Evolutionary conservation across 2,329 filamentous ascomycete species (phyloP).

Genomic region (Aspergillus awamori): DNA sequence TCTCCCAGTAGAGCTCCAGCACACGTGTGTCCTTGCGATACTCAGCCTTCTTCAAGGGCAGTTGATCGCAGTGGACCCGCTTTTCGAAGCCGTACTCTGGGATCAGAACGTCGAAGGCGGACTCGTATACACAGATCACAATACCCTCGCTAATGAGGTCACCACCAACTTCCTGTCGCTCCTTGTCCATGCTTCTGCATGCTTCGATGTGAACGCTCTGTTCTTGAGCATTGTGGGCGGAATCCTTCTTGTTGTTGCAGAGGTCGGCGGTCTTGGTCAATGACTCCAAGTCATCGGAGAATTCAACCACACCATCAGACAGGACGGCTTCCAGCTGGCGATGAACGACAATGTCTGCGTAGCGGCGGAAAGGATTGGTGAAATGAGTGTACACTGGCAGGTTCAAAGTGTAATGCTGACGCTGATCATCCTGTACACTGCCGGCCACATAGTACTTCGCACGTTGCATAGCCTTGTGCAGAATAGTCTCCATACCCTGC

Average conservation of each 20-base stretch:
- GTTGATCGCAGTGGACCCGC: constrained; percentile 96
- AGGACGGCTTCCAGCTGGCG: constrained; percentile 88
- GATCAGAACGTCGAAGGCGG: constrained; percentile 96
- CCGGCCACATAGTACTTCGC: constrained; percentile 92
- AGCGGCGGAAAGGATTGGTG: constrained; percentile 90
- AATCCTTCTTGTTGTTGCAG: constrained; percentile 99
- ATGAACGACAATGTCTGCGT: constrained; percentile 93
- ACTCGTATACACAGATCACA: constrained; percentile 96
- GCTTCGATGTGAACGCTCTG: constrained; percentile 99
- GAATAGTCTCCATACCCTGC: constrained; percentile 87
- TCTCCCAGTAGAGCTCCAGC: constrained; percentile 98
- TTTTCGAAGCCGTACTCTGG: constrained; percentile 99
- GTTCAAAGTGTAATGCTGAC: constrained; percentile 90
- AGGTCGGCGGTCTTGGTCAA: constrained; percentile 90
- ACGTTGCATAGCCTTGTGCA: constrained; percentile 93
- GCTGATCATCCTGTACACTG: constrained; percentile 74
- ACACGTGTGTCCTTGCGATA: constrained; percentile 95
- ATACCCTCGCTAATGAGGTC: constrained; percentile 96
- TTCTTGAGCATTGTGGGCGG: constrained; percentile 93
- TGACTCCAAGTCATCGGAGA: constrained; percentile 83
- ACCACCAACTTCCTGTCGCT: constrained; percentile 79
- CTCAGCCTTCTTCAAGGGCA: constrained; percentile 97
- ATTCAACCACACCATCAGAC: constrained; percentile 79
- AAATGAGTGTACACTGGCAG: constrained; percentile 95
- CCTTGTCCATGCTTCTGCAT: constrained; percentile 93